Evolutionary conservation across 129 eudicot species (phyloP), one percentile per base, ranked within the genome.

Genomic region (Deinandra increscens): DNA sequence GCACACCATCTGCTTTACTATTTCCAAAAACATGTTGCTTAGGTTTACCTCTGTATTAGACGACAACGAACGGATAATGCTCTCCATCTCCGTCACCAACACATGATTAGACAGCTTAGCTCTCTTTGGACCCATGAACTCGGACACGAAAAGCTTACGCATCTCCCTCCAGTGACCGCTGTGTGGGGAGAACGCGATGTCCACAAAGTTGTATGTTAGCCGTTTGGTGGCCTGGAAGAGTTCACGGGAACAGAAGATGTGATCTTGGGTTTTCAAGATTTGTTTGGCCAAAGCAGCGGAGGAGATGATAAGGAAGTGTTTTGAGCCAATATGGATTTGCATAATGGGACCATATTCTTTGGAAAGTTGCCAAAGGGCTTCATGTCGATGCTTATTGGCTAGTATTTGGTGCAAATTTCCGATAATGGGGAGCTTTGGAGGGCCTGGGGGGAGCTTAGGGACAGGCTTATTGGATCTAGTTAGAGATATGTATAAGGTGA

Each of bases 381-480:
- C n/a, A 6, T 59, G 76, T 4, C 67, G 76, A 45, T 58, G 42
- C 17, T 58, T 56, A 9, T 58, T 59, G 13, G n/a, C n/a, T n/a
- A 41, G 3, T 14, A 71, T 38, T n/a, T 71, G 67, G 68, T 71
- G 76, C 7, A 71, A 31, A 66, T 70, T 70, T n/a, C 75, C 75
- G 4, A 55, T 70, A 20, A 70, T n/a, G 2, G 66, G 66, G 55
- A 70, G 55, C 41, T 58, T 58, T 37, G 66, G 3, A n/a, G n/a
- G n/a, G n/a, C n/a, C n/a, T n/a, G n/a, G n/a, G n/a, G n/a, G n/a
- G n/a, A n/a, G n/a, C n/a, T 18, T n/a, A 11, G 34, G 33, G 73
- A 34, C 17, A 9, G 61, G 36, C 33, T 4, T 68, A 0, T 34
- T 49, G 9, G 75, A 26, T 26, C 12, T 56, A 26, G 38, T n/a